Percentiles rank a stretch among this genome's conserved stretches.
Evolutionary conservation across 768 basidiomycete genomes (phyloP).

Genomic region (Russula emetica): DNA sequence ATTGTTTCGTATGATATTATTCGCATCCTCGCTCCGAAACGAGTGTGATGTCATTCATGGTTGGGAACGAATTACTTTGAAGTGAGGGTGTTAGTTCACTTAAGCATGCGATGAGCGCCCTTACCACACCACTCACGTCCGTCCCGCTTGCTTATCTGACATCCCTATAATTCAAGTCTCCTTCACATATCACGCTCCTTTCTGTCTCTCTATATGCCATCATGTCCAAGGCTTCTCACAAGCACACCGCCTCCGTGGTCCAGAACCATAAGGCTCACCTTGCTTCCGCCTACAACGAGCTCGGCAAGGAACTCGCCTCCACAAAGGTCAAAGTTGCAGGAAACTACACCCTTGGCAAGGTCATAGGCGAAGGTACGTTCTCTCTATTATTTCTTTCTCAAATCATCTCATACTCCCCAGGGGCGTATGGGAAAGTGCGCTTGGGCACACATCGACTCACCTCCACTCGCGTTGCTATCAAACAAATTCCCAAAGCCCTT

Average conservation of each 20-base stretch:
- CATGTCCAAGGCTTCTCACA: slow-evolving; percentile 29
- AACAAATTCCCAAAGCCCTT: slow-evolving; percentile 94
- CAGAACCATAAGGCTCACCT: slow-evolving; percentile 83
- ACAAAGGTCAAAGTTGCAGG: slow-evolving; percentile 87
- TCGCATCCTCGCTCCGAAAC: background rate
- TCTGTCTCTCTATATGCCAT: slow-evolving; percentile 24
- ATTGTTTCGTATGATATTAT: background rate
- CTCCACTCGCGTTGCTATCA: slow-evolving; percentile 89
- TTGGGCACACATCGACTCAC: slow-evolving; percentile 93
- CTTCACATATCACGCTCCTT: slow-evolving; percentile 22
- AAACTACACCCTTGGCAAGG: slow-evolving; percentile 89
- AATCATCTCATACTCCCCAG: slow-evolving; percentile 38
- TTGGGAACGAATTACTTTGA: slow-evolving; percentile 4
- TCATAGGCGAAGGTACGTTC: slow-evolving; percentile 86
- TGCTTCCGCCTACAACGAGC: slow-evolving; percentile 93
- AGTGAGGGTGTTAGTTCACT: background rate
- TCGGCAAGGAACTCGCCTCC: slow-evolving; percentile 93
- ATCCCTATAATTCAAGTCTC: slow-evolving; percentile 21
- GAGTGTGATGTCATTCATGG: slow-evolving; percentile 10
- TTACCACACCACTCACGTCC: slow-evolving; percentile 15
- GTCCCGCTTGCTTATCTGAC: slow-evolving; percentile 21
- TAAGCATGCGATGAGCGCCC: slow-evolving; percentile 9
- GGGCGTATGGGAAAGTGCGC: slow-evolving; percentile 93
- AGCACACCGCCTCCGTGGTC: slow-evolving; percentile 33
- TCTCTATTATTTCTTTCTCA: slow-evolving; percentile 1